phyloP scores from a whole-genome alignment of 176 grass and related monocot genomes.

The Bothriochloa decipiens region DNA sequence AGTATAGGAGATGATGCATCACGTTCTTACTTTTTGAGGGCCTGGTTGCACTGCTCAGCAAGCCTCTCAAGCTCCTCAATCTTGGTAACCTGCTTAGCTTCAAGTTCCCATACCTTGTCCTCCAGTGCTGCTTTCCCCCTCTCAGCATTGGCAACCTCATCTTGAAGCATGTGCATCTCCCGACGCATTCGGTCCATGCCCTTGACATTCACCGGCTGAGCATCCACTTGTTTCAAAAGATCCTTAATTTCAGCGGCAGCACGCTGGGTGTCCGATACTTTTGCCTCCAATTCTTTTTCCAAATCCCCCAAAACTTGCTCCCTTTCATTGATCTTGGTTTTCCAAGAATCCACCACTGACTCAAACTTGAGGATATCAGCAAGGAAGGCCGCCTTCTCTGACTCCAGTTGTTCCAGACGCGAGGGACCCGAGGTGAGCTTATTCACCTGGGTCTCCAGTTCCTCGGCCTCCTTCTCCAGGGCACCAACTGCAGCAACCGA shows the following conservation, averaged over 20 bases:
- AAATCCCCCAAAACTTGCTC: conserved; percentile 34
- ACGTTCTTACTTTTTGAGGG: conserved; percentile 64
- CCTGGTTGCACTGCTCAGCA: conserved; percentile 69
- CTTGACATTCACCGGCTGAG: conserved; percentile 65
- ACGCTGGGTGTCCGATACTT: conserved; percentile 48
- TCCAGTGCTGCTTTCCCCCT: conserved; percentile 50
- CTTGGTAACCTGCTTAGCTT: conserved; percentile 54
- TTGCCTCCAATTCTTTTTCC: conserved; percentile 65
- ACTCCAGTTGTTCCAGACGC: conserved; percentile 41
- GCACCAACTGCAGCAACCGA: background rate
- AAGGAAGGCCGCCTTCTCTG: conserved; percentile 22
- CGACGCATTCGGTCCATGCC: conserved; percentile 70
- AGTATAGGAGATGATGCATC: background rate
- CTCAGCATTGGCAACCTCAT: conserved; percentile 61
- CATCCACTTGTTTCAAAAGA: conserved; percentile 53
- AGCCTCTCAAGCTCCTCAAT: conserved; percentile 62
- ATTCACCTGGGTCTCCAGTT: conserved; percentile 47
- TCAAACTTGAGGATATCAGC: conserved; percentile 78
- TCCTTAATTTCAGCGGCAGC: conserved; percentile 57
- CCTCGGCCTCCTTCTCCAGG: conserved; percentile 59
- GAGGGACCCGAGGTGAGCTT: conserved; percentile 53
- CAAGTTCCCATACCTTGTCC: conserved; percentile 82
- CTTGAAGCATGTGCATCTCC: conserved; percentile 64
- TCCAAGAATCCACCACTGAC: conserved; percentile 67
- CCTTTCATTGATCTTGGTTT: conserved; percentile 57